phyloP scores from a whole-genome alignment of 2,329 filamentous ascomycete species.

The Alternaria rosae region DNA sequence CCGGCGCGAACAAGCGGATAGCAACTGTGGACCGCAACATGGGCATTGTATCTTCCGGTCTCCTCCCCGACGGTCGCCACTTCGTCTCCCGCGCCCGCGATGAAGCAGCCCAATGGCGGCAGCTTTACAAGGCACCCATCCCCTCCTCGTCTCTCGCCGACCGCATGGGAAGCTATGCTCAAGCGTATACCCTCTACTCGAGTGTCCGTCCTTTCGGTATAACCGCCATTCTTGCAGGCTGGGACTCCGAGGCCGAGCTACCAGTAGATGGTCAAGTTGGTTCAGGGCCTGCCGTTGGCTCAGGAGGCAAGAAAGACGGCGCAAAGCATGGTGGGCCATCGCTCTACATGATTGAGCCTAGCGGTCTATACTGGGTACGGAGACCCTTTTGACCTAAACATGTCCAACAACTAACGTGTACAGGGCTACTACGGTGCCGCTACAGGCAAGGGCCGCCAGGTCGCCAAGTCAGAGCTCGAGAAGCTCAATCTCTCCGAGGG shows the following conservation, averaged over 20 bases:
- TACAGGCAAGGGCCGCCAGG: slow-evolving; percentile 94
- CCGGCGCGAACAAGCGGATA: slow-evolving; percentile 96
- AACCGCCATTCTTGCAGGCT: slow-evolving; percentile 91
- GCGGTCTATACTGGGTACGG: slow-evolving; percentile 87
- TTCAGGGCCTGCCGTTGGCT: slow-evolving; percentile 76
- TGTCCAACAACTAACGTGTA: slow-evolving; percentile 6
- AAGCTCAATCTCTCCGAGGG: slow-evolving; percentile 88
- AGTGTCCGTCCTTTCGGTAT: slow-evolving; percentile 97
- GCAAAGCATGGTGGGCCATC: slow-evolving; percentile 86
- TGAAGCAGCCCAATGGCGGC: slow-evolving; percentile 89
- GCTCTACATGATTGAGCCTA: slow-evolving; percentile 99
- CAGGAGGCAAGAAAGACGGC: slow-evolving; percentile 80
- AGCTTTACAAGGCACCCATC: slow-evolving; percentile 94
- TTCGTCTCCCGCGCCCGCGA: slow-evolving; percentile 94
- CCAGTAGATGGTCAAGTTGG: slow-evolving; percentile 93
- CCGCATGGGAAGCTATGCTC: slow-evolving; percentile 93
- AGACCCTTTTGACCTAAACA: neutral
- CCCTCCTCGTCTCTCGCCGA: slow-evolving; percentile 85
- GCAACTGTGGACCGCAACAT: slow-evolving; percentile 92
- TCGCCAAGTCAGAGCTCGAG: slow-evolving; percentile 97
- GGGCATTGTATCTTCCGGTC: slow-evolving; percentile 90
- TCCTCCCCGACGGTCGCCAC: slow-evolving; percentile 93
- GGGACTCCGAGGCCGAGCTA: slow-evolving; percentile 86
- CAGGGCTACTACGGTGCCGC: slow-evolving; percentile 96
- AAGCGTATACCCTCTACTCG: slow-evolving; percentile 97